Evolutionary conservation across 164 flowering plant species (phyloP).

Genomic region (Chimonanthus salicifolius): DNA sequence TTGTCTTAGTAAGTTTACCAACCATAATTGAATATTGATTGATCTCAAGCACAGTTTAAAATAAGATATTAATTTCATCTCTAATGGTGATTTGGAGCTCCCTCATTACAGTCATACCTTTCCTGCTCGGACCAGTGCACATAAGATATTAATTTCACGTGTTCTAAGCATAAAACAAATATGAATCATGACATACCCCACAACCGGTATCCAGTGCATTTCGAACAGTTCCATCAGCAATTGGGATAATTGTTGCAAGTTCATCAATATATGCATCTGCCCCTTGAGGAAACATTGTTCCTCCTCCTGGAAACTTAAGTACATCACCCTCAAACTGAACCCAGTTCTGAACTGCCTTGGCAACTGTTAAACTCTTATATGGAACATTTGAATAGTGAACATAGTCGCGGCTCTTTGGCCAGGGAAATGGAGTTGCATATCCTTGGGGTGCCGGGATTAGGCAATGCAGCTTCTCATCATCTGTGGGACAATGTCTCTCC

Average conservation of each 20-base stretch:
- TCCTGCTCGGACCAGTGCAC: no score
- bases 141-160: not conserved
- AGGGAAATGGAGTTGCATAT: constrained; percentile 74
- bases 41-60: no score
- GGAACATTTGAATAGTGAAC: constrained; percentile 92
- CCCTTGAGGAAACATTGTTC: constrained; percentile 98
- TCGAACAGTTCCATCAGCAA: constrained; percentile 75
- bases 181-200: constrained; percentile 48
- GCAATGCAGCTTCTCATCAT: constrained; percentile 70
- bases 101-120: no score
- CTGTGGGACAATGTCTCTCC: constrained; percentile 93
- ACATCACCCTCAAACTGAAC: constrained; percentile 82
- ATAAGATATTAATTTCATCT: no score
- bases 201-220: constrained; percentile 97
- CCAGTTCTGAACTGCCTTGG: constrained; percentile 95
- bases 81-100: no score
- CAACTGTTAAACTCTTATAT: constrained; percentile 69
- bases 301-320: constrained; percentile 96
- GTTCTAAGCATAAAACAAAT: not conserved
- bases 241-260: constrained; percentile 83
- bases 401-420: constrained; percentile 95
- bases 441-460: constrained; percentile 92
- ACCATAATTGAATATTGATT: not conserved
- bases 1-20: constrained; percentile 13
- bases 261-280: constrained; percentile 96